A percentile compares a stretch with the other conserved stretches of the same genome.
phyloP scores from a whole-genome alignment of 2,329 filamentous ascomycete species.

The Colletotrichum chrysophilum region DNA sequence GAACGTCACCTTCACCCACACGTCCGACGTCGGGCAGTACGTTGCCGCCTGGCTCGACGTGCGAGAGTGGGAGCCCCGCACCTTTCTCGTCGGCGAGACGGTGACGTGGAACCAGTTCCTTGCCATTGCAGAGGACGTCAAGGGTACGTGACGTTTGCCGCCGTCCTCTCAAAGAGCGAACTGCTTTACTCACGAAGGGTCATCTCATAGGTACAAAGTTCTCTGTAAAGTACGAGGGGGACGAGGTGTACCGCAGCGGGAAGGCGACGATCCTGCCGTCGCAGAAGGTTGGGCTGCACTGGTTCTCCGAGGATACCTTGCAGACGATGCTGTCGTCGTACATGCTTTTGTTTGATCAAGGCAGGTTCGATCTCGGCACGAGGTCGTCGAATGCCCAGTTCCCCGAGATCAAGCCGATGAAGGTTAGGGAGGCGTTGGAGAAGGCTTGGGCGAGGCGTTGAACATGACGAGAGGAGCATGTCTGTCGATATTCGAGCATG shows the following conservation, averaged over 20 bases:
- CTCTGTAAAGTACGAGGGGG: not conserved
- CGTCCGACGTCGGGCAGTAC: too few species aligned
- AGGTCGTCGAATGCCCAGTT: not conserved
- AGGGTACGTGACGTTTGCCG: too few species aligned
- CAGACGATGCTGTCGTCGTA: not conserved
- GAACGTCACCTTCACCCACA: too few species aligned
- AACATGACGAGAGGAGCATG: not conserved
- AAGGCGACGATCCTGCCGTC: not conserved
- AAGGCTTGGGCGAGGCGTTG: not conserved
- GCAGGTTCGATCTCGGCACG: not conserved
- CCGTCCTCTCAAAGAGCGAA: too few species aligned
- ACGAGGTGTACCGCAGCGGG: not conserved
- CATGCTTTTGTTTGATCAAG: not conserved
- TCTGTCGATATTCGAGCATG: too few species aligned
- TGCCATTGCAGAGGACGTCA: too few species aligned
- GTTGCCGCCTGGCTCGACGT: too few species aligned
- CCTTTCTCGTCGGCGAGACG: too few species aligned
- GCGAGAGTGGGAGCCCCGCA: too few species aligned
- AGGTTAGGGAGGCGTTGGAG: not conserved
- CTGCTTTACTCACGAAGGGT: too few species aligned
- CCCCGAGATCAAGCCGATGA: not conserved
- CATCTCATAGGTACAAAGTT: not conserved
- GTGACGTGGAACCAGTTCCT: too few species aligned
- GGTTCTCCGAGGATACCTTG: not conserved
- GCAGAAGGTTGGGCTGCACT: not conserved